A percentile compares a stretch with the other conserved stretches of the same genome.
phyloP scores from a whole-genome alignment of 202 grass and related monocot species.

The Zoysia matrella region DNA sequence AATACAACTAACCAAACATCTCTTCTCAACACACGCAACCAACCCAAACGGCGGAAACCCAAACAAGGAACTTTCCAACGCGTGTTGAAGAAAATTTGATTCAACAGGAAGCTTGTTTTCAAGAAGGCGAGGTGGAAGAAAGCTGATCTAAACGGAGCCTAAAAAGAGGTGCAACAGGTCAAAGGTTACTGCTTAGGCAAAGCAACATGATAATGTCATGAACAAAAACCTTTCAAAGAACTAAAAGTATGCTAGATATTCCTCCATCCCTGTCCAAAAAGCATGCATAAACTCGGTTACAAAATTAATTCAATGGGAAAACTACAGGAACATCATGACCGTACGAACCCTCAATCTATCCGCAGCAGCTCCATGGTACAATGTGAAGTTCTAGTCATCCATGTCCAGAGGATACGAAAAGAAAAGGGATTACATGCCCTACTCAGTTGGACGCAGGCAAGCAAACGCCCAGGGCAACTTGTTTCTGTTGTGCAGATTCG shows the following conservation, averaged over 20 bases:
- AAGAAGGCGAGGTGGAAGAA: too few relatives aligned
- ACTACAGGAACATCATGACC: conserved; percentile 37
- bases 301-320: conserved; percentile 39
- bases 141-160: too few relatives aligned
- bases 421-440: conserved; percentile 50
- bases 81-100: too few relatives aligned
- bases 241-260: conserved; percentile 45
- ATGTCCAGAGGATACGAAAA: conserved; percentile 33
- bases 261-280: conserved; percentile 38
- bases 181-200: neutral
- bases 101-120: too few relatives aligned
- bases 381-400: conserved; percentile 35
- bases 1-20: too few relatives aligned
- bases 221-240: neutral
- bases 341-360: conserved; percentile 30
- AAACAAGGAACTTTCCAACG: too few relatives aligned
- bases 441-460: conserved; percentile 9
- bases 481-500: conserved; percentile 37
- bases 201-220: neutral
- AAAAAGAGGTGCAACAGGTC: neutral
- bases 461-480: conserved; percentile 35
- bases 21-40: too few relatives aligned
- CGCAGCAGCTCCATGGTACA: conserved; percentile 21
- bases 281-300: conserved; percentile 39
- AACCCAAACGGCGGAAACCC: too few relatives aligned